Conservation (phyloP, 169 alveolate species). For the Plasmodium malariae region DNA sequence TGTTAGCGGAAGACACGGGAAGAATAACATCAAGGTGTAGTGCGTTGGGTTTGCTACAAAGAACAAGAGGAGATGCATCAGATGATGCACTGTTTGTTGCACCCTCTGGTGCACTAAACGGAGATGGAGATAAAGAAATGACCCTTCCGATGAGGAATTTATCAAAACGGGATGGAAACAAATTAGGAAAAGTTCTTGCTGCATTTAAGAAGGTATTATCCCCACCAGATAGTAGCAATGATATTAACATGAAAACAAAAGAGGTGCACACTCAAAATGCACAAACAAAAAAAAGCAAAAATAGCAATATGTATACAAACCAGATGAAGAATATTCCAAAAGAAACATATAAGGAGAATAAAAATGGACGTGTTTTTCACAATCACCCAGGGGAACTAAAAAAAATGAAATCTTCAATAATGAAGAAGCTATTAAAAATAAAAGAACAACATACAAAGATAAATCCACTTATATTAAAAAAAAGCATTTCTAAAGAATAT, state of each 20-base stretch:
- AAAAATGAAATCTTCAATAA: background rate
- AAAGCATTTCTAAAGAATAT: conserved; percentile 10
- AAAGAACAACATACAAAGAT: conserved; percentile 28
- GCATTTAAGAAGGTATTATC: too few relatives aligned
- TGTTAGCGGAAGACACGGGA: too few relatives aligned
- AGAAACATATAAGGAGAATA: background rate
- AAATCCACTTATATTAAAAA: conserved; percentile 16
- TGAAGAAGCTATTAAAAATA: conserved; percentile 16
- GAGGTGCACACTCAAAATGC: background rate
- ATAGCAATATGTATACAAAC: background rate
- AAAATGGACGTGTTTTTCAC: background rate
- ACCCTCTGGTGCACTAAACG: too few relatives aligned
- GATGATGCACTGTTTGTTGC: too few relatives aligned
- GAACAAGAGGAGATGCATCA: too few relatives aligned
- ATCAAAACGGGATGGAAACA: too few relatives aligned
- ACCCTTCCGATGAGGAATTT: background rate
- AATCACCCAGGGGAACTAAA: background rate
- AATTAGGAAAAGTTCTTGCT: too few relatives aligned
- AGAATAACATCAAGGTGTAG: too few relatives aligned
- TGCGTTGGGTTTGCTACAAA: too few relatives aligned
- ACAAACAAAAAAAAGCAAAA: background rate
- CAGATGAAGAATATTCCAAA: background rate
- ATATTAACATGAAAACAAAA: too few relatives aligned
- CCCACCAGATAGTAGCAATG: too few relatives aligned
- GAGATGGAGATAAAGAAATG: background rate